Evolutionary conservation across 2,329 filamentous ascomycete species (phyloP), one percentile per base, ranked within the genome.

Genomic region (Ilyonectria robusta): DNA sequence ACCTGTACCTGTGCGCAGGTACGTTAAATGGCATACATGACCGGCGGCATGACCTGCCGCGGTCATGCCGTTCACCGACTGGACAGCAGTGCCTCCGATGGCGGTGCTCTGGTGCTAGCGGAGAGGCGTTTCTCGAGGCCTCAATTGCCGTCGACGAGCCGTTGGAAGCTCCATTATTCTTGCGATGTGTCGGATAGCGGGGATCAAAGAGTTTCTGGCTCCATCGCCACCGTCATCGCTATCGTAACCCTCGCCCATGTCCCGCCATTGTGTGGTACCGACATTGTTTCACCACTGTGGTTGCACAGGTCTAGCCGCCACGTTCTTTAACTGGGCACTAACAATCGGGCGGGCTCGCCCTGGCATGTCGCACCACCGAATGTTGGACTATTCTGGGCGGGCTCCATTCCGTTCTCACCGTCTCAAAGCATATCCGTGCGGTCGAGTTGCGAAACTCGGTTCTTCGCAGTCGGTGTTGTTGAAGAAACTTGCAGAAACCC

Each of bases 231-330:
- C 29, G 19, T 53, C 58, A 46, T 42, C 26, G 23, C 19, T 35
- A 35, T 48, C 33, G 48, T 48, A 8, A 19, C 10, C 37, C 17
- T 33, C 29, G 37, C 5, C 40, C 21, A 33, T 29, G 29, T 29
- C 55, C 37, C 29, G 55, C 48, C 40, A 47, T 35, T 53, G n/a
- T 56, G 47, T 55, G 40, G 57, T 42, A 40, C 35, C 51, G 50
- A 64, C 31, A 55, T 50, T 63, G 50, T 37, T 65, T 48, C 44
- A 62, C 66, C 19, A 48, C 37, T 11, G 40, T 51, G 56, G 15
- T 42, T 42, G 54, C 56, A 31, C 61, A 66, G 59, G 58, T 72
- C 62, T 65, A 44, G 35, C 42, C 29, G 57, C 62, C 56, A 62
- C 54, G 59, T 56, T 66, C 26, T 53, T 62, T 58, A 37, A 46